Evolutionary conservation across 805 yeast species (phyloP).

Genomic region (Spathaspora arborariae): DNA sequence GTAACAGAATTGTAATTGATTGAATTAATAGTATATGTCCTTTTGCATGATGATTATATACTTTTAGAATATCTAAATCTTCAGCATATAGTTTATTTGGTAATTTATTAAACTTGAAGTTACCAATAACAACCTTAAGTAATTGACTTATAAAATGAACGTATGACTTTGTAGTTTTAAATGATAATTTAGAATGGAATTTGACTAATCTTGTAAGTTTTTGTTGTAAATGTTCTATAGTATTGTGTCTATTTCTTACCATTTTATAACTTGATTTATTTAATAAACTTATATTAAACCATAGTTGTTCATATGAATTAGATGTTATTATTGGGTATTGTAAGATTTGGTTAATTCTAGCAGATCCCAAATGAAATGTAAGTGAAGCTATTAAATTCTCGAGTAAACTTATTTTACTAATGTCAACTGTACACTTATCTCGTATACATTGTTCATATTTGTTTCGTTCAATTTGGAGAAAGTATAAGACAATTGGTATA

Average conservation of each 20-base stretch:
- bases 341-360: neutral
- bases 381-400: slow-evolving; percentile 13
- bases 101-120: neutral
- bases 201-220: neutral
- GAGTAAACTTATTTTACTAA: slow-evolving; percentile 9
- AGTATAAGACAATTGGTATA: neutral
- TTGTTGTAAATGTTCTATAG: neutral
- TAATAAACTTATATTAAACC: slow-evolving; percentile 1
- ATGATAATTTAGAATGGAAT: neutral
- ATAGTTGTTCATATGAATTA: slow-evolving; percentile 1
- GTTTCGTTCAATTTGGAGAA: neutral
- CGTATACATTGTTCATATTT: neutral
- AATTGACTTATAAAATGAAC: neutral
- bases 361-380: slow-evolving; percentile 14
- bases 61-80: slow-evolving; percentile 19
- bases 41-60: slow-evolving; percentile 12
- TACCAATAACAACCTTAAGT: slow-evolving; percentile 1
- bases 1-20: neutral
- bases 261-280: slow-evolving; percentile 3
- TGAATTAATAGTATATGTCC: neutral
- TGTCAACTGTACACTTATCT: neutral
- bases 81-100: slow-evolving; percentile 10
- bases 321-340: neutral
- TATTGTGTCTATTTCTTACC: slow-evolving; percentile 1
- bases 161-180: neutral